These are phyloP conservation scores for Populus tremula DNA, from an alignment of 345 rosid species.

Conservation along the genomic window DNA sequence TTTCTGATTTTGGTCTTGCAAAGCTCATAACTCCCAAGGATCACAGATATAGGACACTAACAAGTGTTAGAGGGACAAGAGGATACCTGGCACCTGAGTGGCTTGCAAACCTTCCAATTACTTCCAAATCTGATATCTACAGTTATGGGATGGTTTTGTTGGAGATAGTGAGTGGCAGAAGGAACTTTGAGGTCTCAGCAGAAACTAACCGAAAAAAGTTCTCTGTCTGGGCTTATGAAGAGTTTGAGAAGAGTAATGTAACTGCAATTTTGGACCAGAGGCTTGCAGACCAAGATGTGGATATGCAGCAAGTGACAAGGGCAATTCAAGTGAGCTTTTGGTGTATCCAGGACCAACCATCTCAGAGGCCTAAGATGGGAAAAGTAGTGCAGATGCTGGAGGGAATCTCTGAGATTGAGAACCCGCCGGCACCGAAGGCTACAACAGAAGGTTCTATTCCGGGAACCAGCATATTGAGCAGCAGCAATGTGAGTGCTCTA, in stretches of 20 bases:
- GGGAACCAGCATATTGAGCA: constrained; percentile 42
- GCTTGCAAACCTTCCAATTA: constrained; percentile 33
- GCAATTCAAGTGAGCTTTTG: constrained; percentile 24
- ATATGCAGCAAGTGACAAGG: constrained; percentile 20
- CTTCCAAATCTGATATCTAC: constrained; percentile 32
- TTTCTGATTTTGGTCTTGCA: constrained; percentile 35
- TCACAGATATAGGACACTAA: constrained; percentile 23
- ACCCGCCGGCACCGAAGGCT: constrained; percentile 46
- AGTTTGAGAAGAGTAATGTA: constrained; percentile 37
- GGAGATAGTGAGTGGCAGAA: constrained; percentile 29
- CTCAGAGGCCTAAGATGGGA: constrained; percentile 28
- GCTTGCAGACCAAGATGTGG: constrained; percentile 9
- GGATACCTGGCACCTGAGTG: constrained; percentile 35
- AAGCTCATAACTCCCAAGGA: constrained; percentile 27
- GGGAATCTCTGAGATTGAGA: constrained; percentile 45
- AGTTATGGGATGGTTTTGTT: constrained; percentile 32
- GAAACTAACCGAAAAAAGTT: constrained; percentile 46
- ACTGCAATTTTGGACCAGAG: constrained; percentile 14
- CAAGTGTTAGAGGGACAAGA: constrained; percentile 33
- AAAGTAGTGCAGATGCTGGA: constrained; percentile 35
- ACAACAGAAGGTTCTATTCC: constrained; percentile 30
- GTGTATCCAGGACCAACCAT: constrained; percentile 35
- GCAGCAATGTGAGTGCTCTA: constrained; percentile 29
- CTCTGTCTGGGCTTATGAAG: constrained; percentile 58
- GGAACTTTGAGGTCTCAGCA: constrained; percentile 24